Conservation (phyloP, 768 basidiomycete species). For the Suillus paluster region DNA sequence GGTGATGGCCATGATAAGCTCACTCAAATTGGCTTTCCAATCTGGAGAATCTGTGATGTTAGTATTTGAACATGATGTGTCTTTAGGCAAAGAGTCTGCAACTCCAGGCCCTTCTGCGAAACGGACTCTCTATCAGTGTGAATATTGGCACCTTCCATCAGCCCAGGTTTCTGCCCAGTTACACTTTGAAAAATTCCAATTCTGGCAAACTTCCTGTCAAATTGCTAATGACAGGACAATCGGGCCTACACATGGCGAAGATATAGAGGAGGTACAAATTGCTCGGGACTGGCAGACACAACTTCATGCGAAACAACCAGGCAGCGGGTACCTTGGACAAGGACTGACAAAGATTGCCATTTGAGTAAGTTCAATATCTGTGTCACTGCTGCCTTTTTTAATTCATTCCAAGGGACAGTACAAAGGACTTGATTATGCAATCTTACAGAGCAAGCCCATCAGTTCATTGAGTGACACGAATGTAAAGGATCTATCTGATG, state of each 20-base stretch:
- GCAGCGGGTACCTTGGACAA: not conserved
- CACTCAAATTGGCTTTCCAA: constrained; percentile 34
- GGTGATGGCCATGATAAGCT: constrained; percentile 43
- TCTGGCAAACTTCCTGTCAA: not conserved
- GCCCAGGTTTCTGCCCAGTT: not conserved
- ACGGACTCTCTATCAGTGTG: not conserved
- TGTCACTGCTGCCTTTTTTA: not conserved
- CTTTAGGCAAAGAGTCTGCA: not conserved
- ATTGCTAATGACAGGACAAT: not conserved
- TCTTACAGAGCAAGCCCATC: not conserved
- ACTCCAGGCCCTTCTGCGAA: not conserved
- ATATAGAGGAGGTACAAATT: not conserved
- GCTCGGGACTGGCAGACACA: not conserved
- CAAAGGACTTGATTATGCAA: not conserved
- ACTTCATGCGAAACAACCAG: not conserved
- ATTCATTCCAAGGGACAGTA: not conserved
- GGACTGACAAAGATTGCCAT: not conserved
- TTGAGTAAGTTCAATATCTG: not conserved
- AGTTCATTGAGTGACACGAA: not conserved
- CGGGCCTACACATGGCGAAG: not conserved
- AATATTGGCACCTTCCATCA: not conserved
- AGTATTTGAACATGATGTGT: not conserved
- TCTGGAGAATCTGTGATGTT: constrained; percentile 32
- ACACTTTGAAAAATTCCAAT: not conserved
- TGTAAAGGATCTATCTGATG: not conserved